phyloP scores from a whole-genome alignment of 805 yeast species.

The Wickerhamomyces xylosicus region DNA sequence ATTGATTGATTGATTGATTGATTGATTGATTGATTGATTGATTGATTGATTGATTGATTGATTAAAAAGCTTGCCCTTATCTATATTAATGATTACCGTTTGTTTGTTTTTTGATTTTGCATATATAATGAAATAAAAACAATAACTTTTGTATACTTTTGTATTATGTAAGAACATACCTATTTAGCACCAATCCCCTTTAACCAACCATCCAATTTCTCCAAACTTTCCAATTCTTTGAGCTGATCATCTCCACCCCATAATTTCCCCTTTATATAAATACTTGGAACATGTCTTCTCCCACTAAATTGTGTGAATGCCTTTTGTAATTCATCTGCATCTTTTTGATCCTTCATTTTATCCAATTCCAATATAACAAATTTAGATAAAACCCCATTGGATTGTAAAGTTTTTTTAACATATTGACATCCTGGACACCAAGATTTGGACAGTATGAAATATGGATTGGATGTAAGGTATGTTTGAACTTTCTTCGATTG shows the following conservation, averaged over 20 bases:
- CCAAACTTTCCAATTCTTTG: slow-evolving; percentile 19
- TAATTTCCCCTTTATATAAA: slow-evolving; percentile 47
- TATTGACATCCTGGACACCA: slow-evolving; percentile 79
- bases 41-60: no score
- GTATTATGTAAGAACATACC: no score
- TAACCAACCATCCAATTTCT: slow-evolving; percentile 15
- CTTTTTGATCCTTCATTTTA: slow-evolving; percentile 32
- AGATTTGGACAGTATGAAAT: slow-evolving; percentile 52
- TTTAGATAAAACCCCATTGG: slow-evolving; percentile 38
- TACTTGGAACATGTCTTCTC: slow-evolving; percentile 63
- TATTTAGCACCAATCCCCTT: slow-evolving; percentile 9
- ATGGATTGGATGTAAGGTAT: slow-evolving; percentile 34
- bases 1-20: slow-evolving; percentile 4
- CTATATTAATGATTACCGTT: no score
- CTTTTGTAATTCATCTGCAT: slow-evolving; percentile 41
- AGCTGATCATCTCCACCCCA: slow-evolving; percentile 49
- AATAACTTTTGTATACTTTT: no score
- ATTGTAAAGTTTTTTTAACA: slow-evolving; percentile 44
- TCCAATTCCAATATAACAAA: slow-evolving; percentile 51
- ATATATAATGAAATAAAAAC: no score
- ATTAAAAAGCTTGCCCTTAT: no score
- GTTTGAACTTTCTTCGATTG: slow-evolving; percentile 28
- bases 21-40: no score
- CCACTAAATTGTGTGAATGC: slow-evolving; percentile 49
- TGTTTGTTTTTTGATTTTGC: no score